Evolutionary conservation across 139 green algal genomes (phyloP), one percentile per base, ranked within the genome.

Genomic region (Diplosphaera chodatii): DNA sequence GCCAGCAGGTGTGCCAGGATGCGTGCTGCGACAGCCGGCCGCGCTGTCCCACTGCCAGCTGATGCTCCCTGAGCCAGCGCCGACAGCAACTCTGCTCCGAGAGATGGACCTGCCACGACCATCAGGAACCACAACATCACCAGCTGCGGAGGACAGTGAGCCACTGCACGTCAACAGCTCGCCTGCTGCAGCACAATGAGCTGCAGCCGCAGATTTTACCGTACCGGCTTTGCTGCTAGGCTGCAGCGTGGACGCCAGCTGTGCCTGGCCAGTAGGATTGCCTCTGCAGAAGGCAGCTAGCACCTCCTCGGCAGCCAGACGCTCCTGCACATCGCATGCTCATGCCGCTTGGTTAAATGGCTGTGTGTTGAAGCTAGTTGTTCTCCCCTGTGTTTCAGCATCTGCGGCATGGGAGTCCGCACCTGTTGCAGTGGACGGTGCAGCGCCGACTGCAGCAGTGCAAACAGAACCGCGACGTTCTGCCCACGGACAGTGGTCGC

Each of bases 1-100:
- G 22, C 41, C 33, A 90, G 67, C 30, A 90, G 67, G 66, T 80
- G 73, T 40, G 75, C 32, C 67, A 90, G 67, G 37, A 86, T 77
- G 1, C 30, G 40, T 0, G 79, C 78, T 5, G 85, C 83, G 10
- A 18, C 48, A 18, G 16, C 48, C 3, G 48, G 13, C 16, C 4
- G 3, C 10, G 48, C 48, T 59, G 18, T 25, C 13, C 48, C 48
- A 25, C 16, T 25, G 10, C 16, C 48, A 59, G 48, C 16, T 25
- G 13, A 25, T 3, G 10, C 13, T 27, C 48, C 48, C 22, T 25
- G 16, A 3, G 3, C 10, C 48, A 59, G 16, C 16, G 48, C 48
- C 25, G 48, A 10, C 48, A 59, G 48, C 48, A 59, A 18, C 48
- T 59, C 48, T 25, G 8, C 3, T 18, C 48, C 48, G 18, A 59